Base-by-base conservation (phyloP, 2,329 filamentous ascomycete genomes). In the Penicillium verrucosum region DNA sequence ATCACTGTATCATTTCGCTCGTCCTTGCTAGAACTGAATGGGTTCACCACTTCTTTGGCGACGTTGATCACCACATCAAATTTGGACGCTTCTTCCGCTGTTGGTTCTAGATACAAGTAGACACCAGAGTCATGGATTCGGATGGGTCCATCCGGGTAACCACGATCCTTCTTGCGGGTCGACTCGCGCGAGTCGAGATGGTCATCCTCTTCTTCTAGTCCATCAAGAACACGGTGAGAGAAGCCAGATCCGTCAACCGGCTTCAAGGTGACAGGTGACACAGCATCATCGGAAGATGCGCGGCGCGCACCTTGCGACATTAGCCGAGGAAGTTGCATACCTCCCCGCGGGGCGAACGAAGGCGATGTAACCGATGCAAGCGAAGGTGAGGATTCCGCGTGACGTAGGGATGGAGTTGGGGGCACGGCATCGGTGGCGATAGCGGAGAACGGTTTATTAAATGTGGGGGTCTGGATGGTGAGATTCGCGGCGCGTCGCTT, bases 11-110 rank as follows among this genome's bases (percentile, higher is more conserved):
- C 70, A 36, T 69, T 68, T 25, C 50, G 57, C 36, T 68, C 68
- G 61, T 59, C 68, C 57, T 59, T 71, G 16, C 61, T 60, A 5
- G 57, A 63, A 5, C 66, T 69, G 64, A 86, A 84, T 1, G 85
- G 85, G 62, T 86, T 86, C 52, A 77, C 78, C 6, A 87, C 84
- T 68, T 87, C 85, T 66, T 85, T 86, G 7, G 85, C 85, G 27
- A 87, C 85, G 60, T 87, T 87, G 60, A 87, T 76, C 21, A 87
- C 80, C 3, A 86, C 83, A 63, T 87, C 85, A 59, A 86, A 87
- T 38, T 79, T 73, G 5, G 78, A 76, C 2, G 83, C 84, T 68
- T 86, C 83, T 54, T 83, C 79, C 6, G 78, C 80, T 3, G 80
- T 86, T 0, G 85, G 85, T 66, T 87, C 85, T 51, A 86, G 76